phyloP scores from a whole-genome alignment of 768 basidiomycete species.

The Mycena pura region DNA sequence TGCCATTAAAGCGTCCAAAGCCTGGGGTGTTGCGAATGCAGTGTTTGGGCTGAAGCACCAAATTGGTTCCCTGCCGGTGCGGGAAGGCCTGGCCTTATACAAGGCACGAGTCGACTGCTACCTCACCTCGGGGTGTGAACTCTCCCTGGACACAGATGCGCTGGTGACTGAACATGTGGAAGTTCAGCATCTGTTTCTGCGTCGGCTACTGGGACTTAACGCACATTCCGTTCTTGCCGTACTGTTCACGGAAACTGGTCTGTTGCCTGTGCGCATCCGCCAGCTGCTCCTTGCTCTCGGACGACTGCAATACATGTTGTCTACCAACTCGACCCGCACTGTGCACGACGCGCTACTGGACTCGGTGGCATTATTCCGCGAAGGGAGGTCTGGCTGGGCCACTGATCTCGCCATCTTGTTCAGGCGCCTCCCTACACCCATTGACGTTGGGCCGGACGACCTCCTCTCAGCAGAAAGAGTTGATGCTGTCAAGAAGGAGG shows the following conservation, averaged over 20 bases:
- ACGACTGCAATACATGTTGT: not conserved
- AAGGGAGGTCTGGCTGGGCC: constrained; percentile 7
- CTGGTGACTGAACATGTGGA: not conserved
- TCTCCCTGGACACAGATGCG: not conserved
- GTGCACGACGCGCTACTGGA: not conserved
- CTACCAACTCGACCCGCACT: not conserved
- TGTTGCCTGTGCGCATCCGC: constrained; percentile 11
- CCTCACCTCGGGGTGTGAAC: not conserved
- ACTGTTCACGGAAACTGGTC: constrained; percentile 16
- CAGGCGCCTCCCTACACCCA: not conserved
- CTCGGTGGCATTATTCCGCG: not conserved
- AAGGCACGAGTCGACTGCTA: not conserved
- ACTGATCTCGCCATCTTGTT: not conserved
- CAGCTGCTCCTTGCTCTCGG: not conserved
- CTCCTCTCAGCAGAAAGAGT: not conserved
- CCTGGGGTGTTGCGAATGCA: too few species aligned
- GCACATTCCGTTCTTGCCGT: not conserved
- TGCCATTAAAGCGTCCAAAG: too few species aligned
- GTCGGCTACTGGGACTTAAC: not conserved
- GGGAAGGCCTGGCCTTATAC: too few species aligned
- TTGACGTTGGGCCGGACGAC: not conserved
- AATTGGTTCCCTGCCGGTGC: too few species aligned
- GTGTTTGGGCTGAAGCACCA: too few species aligned
- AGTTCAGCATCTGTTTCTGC: not conserved
- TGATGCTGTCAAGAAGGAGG: not conserved